Conservation (phyloP, 345 rosid genomes). For the Luvunga scandens region DNA sequence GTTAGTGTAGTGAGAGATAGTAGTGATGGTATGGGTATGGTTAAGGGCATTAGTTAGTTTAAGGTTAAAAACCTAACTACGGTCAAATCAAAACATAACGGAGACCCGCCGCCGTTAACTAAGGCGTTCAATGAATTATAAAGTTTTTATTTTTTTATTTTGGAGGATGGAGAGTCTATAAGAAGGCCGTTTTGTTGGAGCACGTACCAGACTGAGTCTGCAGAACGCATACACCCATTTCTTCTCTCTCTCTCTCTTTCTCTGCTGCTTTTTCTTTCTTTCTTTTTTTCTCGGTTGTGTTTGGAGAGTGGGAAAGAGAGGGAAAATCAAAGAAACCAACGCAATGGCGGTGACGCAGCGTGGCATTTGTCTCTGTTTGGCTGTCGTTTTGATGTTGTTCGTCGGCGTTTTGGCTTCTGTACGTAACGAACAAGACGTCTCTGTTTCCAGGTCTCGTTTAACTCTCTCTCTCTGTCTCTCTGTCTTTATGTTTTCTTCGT, state of each 20-base stretch:
- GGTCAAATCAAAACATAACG: background rate
- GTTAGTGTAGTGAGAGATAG: background rate
- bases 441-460: constrained; percentile 34
- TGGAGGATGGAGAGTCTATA: constrained; percentile 25
- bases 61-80: constrained; percentile 20
- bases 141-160: background rate
- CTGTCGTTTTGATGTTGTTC: constrained; percentile 31
- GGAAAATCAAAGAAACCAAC: constrained; percentile 3
- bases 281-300: constrained; percentile 3
- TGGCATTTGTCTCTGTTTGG: constrained; percentile 19
- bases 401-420: constrained; percentile 35
- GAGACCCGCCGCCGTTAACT: background rate
- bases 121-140: constrained; percentile 23
- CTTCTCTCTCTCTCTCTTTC: background rate
- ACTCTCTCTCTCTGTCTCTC: background rate
- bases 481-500: background rate
- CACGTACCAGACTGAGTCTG: constrained; percentile 35
- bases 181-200: constrained; percentile 50
- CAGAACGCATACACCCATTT: background rate
- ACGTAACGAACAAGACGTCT: constrained; percentile 25
- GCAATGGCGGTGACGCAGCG: constrained; percentile 48
- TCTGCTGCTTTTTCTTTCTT: background rate
- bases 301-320: constrained; percentile 21
- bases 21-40: background rate
- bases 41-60: constrained; percentile 15